Evolutionary conservation across 768 basidiomycete species (phyloP).

Genomic region (Termitomyces sp.): DNA sequence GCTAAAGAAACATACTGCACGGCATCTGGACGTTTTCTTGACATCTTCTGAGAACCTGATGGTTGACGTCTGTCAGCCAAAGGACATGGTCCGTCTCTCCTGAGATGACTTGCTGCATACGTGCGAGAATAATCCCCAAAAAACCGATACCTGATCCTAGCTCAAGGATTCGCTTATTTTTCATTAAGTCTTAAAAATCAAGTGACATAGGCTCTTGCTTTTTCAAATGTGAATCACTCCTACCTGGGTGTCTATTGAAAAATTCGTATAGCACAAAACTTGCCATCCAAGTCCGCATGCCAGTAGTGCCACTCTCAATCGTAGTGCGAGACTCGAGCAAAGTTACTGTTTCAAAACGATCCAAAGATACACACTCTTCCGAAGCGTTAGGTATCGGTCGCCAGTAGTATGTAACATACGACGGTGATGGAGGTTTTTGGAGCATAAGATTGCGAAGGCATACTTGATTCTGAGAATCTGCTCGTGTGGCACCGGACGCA

Average conservation of each 20-base stretch:
- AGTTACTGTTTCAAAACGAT: constrained; percentile 40
- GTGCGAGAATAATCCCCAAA: constrained; percentile 56
- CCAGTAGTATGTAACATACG: constrained; percentile 70
- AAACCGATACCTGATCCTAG: constrained; percentile 77
- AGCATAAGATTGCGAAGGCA: constrained; percentile 22
- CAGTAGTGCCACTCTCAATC: constrained; percentile 75
- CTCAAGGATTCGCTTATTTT: constrained; percentile 51
- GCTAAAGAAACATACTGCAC: constrained; percentile 54
- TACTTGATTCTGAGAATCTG: constrained; percentile 17
- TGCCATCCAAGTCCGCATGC: constrained; percentile 75
- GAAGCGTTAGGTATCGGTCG: constrained; percentile 3
- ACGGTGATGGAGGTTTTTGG: constrained; percentile 38
- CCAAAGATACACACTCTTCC: constrained; percentile 14
- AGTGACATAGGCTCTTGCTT: background rate
- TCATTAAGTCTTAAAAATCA: constrained; percentile 39
- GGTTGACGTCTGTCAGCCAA: constrained; percentile 61
- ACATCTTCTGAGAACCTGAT: constrained; percentile 58
- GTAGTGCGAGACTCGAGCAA: constrained; percentile 69
- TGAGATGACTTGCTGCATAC: constrained; percentile 39
- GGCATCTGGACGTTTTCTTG: constrained; percentile 50
- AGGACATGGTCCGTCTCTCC: constrained; percentile 16
- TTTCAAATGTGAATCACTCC: background rate
- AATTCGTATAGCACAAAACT: constrained; percentile 62
- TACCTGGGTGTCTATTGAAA: constrained; percentile 54
- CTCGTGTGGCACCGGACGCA: constrained; percentile 15